Evolutionary conservation across 2,329 filamentous ascomycete genomes (phyloP).

Genomic region (Fusarium equiseti): DNA sequence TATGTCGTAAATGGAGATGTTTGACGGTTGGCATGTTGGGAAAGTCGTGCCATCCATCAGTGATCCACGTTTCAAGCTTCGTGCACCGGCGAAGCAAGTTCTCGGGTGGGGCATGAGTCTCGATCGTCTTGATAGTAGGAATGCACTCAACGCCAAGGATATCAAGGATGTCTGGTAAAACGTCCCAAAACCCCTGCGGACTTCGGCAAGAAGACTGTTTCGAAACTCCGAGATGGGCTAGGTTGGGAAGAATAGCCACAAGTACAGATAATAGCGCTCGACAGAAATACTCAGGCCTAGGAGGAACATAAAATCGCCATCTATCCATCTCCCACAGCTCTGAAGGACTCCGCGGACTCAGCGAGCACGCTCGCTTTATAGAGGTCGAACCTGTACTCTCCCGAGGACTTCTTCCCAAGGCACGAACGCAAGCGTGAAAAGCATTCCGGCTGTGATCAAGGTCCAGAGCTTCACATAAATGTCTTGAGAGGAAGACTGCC

Average conservation of each 20-base stretch:
- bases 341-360: too few species aligned
- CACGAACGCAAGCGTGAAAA: neutral
- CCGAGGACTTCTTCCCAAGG: neutral
- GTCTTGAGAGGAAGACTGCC: neutral
- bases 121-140: neutral
- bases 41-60: neutral
- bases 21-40: neutral
- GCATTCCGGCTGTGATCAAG: neutral
- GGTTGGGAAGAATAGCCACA: neutral
- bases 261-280: neutral
- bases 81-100: neutral
- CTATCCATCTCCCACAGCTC: too few species aligned
- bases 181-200: too few species aligned
- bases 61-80: neutral
- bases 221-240: neutral
- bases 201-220: too few species aligned
- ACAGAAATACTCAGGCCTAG: fast-evolving
- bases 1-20: fast-evolving
- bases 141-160: neutral
- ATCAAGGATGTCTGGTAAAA: neutral
- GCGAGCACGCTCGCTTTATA: too few species aligned
- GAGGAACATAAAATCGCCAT: too few species aligned
- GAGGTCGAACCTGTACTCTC: too few species aligned
- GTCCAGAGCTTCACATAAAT: neutral
- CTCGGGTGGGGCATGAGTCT: neutral